A percentile compares a stretch with the other conserved stretches of the same genome.
These are phyloP conservation scores for Malania oleifera DNA, from an alignment of 164 flowering plant species.

Conservation along the genomic window DNA sequence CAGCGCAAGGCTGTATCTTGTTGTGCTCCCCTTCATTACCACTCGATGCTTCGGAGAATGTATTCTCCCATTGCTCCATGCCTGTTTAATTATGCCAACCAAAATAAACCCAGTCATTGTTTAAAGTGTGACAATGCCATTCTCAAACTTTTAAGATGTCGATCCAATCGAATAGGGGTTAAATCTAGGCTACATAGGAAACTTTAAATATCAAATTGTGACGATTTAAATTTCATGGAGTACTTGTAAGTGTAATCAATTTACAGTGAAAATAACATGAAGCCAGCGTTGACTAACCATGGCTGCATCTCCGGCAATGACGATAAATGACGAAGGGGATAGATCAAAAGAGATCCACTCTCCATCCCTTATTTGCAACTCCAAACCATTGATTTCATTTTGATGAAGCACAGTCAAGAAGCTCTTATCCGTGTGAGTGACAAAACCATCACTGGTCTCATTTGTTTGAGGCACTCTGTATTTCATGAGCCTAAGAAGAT, in stretches of 20 bases:
- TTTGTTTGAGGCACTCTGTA: slow-evolving; percentile 15
- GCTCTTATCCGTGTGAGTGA: slow-evolving; percentile 27
- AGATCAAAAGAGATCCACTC: slow-evolving; percentile 23
- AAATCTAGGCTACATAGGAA: too few relatives aligned
- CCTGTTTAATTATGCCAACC: neutral
- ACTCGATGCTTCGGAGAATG: slow-evolving; percentile 14
- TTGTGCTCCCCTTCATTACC: slow-evolving; percentile 3
- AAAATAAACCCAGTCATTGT: too few relatives aligned
- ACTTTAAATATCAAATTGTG: too few relatives aligned
- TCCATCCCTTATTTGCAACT: slow-evolving; percentile 19
- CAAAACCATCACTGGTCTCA: slow-evolving; percentile 16
- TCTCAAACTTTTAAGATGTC: too few relatives aligned
- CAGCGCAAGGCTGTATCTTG: slow-evolving; percentile 12
- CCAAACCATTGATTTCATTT: slow-evolving; percentile 24
- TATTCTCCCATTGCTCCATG: slow-evolving; percentile 26
- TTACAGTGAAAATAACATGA: too few relatives aligned
- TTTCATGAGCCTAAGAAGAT: slow-evolving; percentile 27
- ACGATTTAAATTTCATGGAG: too few relatives aligned
- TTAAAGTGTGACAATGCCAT: too few relatives aligned
- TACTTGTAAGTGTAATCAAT: too few relatives aligned
- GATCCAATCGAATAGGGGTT: too few relatives aligned
- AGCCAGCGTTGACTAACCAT: slow-evolving; percentile 8
- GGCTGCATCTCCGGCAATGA: slow-evolving; percentile 27
- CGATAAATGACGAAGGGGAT: slow-evolving; percentile 22
- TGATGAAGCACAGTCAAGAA: slow-evolving; percentile 26